Evolutionary conservation across 345 rosid genomes (phyloP).

Genomic region (Noccaea bulbosa): DNA sequence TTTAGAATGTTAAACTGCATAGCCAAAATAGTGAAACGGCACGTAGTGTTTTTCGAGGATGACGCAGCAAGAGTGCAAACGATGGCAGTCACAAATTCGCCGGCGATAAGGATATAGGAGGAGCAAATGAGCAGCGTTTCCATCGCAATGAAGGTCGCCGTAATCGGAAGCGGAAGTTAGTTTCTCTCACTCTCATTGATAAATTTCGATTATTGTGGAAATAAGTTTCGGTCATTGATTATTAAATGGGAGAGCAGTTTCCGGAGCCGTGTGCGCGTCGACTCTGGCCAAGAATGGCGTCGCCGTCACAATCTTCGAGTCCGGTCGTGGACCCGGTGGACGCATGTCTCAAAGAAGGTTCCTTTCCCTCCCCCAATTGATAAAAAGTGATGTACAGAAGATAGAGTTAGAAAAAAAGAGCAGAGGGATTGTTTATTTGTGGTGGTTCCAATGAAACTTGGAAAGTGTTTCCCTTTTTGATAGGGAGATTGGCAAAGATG

Average conservation of each 20-base stretch:
- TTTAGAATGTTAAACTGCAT: slow-evolving; percentile 5
- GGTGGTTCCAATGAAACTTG: not conserved
- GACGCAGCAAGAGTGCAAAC: slow-evolving; percentile 5
- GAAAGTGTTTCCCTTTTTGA: not conserved
- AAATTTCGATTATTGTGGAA: not conserved
- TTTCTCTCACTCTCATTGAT: slow-evolving; percentile 2
- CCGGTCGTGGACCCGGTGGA: slow-evolving; percentile 87
- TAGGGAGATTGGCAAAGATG: slow-evolving; percentile 72
- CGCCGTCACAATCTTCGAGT: slow-evolving; percentile 78
- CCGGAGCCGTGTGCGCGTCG: slow-evolving; percentile 91
- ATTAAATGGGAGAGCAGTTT: slow-evolving; percentile 48
- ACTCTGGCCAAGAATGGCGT: slow-evolving; percentile 68
- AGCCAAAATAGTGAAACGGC: slow-evolving; percentile 26
- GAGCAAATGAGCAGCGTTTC: slow-evolving; percentile 48
- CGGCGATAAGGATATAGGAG: slow-evolving; percentile 32
- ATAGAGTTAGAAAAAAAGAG: too few relatives aligned
- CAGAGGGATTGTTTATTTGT: not conserved
- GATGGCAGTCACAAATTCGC: slow-evolving; percentile 31
- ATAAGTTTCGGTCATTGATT: not conserved
- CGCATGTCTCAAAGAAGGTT: slow-evolving; percentile 92
- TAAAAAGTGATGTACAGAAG: too few relatives aligned
- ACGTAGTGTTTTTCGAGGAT: slow-evolving; percentile 8
- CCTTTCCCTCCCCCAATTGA: not conserved
- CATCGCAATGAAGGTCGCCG: slow-evolving; percentile 69
- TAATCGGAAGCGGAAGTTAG: slow-evolving; percentile 82